Conservation (phyloP, 2,329 filamentous ascomycete genomes). For the Phyllosticta citriasiana region DNA sequence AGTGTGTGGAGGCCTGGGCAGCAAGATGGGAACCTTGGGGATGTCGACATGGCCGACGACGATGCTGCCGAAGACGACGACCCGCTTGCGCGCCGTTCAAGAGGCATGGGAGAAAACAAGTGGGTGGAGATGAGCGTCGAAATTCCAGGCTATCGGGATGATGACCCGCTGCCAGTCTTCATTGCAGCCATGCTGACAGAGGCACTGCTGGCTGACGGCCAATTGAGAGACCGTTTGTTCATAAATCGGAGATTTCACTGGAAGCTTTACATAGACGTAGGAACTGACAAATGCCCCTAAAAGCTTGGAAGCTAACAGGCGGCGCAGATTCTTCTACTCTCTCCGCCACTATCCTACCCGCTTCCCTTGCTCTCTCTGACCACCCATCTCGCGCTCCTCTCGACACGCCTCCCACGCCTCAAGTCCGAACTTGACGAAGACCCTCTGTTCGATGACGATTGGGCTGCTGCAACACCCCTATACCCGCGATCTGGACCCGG, state of each 20-base stretch:
- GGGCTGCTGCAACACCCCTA: constrained; percentile 70
- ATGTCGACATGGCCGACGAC: constrained; percentile 32
- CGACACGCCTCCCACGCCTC: constrained; percentile 71
- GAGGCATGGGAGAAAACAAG: constrained; percentile 43
- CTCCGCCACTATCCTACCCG: constrained; percentile 85
- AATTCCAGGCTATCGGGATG: constrained; percentile 81
- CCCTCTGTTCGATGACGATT: constrained; percentile 95
- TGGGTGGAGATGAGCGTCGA: constrained; percentile 92
- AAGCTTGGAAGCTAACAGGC: constrained; percentile 5
- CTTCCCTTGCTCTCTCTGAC: constrained; percentile 87
- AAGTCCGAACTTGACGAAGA: constrained; percentile 91
- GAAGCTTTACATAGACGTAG: constrained; percentile 88
- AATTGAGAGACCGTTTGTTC: constrained; percentile 58
- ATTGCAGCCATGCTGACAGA: constrained; percentile 81
- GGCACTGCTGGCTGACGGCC: constrained; percentile 65
- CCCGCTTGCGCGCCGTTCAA: constrained; percentile 10
- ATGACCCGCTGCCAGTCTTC: constrained; percentile 82
- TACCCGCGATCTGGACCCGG: constrained; percentile 47
- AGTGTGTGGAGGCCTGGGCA: constrained; percentile 34
- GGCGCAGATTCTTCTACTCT: constrained; percentile 74
- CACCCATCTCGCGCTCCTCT: constrained; percentile 83
- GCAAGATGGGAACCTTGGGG: constrained; percentile 22
- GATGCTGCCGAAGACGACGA: constrained; percentile 23
- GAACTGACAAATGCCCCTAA: constrained; percentile 25
- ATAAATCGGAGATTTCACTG: constrained; percentile 93